Conservation (phyloP, 371 early-diverging fungal species). For the Rhizopus sp. region DNA sequence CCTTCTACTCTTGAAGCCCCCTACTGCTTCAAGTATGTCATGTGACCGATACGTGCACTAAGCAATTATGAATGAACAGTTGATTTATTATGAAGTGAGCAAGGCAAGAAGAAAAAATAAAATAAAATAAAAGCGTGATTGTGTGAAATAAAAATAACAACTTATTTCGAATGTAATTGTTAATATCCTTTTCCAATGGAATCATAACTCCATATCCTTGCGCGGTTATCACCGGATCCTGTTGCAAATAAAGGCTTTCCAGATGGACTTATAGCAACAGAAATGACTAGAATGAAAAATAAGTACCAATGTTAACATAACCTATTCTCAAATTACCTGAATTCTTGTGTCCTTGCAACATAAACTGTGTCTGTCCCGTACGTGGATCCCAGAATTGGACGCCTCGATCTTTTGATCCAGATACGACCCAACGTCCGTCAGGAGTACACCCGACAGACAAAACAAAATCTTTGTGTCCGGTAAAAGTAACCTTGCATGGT, state of each 20-base stretch:
- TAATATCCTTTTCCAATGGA: conserved; percentile 14
- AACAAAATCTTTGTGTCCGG: conserved; percentile 88
- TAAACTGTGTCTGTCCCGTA: conserved; percentile 79
- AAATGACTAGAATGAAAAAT: conserved; percentile 69
- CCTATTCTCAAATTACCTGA: conserved; percentile 60
- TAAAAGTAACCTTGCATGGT: conserved; percentile 57
- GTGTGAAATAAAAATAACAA: no score
- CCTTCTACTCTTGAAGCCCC: no score
- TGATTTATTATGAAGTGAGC: background rate
- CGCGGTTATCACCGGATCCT: conserved; percentile 94
- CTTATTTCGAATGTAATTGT: no score
- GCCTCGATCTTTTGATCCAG: conserved; percentile 94
- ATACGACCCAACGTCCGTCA: conserved; percentile 91
- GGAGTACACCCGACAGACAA: conserved; percentile 94
- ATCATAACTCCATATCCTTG: conserved; percentile 89
- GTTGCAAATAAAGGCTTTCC: conserved; percentile 91
- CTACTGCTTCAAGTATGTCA: no score
- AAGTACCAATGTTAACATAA: background rate
- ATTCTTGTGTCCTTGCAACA: conserved; percentile 96
- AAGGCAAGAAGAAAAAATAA: background rate
- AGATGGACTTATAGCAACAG: conserved; percentile 85
- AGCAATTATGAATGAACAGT: no score
- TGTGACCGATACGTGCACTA: no score
- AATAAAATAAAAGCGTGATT: no score
- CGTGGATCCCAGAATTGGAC: conserved; percentile 95